Evolutionary conservation across 2,329 filamentous ascomycete genomes (phyloP).

Genomic region (Colletotrichum sojae): DNA sequence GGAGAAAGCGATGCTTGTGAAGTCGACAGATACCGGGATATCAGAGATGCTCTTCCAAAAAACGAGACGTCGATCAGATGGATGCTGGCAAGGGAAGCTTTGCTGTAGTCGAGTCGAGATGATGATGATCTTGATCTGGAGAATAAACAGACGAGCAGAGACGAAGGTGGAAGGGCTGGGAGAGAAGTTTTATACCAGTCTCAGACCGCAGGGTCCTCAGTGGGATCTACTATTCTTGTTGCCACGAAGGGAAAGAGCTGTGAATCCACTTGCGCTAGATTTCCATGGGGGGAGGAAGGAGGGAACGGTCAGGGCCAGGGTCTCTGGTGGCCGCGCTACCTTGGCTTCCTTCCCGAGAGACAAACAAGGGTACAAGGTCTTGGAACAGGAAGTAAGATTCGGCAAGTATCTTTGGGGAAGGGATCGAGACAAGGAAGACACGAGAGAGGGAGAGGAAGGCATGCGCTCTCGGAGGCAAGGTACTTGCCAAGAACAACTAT

Average conservation of each 20-base stretch:
- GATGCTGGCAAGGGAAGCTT: slow-evolving; percentile 3
- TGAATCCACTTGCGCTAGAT: slow-evolving; percentile 30
- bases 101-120: background rate
- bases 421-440: background rate
- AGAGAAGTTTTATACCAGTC: slow-evolving; percentile 20
- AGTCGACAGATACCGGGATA: slow-evolving; percentile 1
- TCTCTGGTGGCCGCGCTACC: slow-evolving; percentile 7
- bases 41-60: slow-evolving; percentile 10
- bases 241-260: background rate
- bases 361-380: slow-evolving; percentile 8
- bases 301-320: background rate
- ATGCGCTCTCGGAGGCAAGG: too few relatives aligned
- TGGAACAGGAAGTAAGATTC: slow-evolving; percentile 20
- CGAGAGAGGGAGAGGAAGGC: background rate
- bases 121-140: slow-evolving; percentile 11
- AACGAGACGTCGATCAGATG: background rate
- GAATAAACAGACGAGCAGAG: background rate
- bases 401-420: background rate
- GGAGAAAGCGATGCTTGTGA: background rate
- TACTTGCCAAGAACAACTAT: too few relatives aligned
- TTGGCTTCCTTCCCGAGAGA: slow-evolving; percentile 26
- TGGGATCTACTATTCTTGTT: background rate
- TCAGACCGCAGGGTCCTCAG: slow-evolving; percentile 14
- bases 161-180: background rate
- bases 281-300: slow-evolving; percentile 18